Evolutionary conservation across 202 grass and related monocot genomes (phyloP).

Genomic region (Digitaria exilis): DNA sequence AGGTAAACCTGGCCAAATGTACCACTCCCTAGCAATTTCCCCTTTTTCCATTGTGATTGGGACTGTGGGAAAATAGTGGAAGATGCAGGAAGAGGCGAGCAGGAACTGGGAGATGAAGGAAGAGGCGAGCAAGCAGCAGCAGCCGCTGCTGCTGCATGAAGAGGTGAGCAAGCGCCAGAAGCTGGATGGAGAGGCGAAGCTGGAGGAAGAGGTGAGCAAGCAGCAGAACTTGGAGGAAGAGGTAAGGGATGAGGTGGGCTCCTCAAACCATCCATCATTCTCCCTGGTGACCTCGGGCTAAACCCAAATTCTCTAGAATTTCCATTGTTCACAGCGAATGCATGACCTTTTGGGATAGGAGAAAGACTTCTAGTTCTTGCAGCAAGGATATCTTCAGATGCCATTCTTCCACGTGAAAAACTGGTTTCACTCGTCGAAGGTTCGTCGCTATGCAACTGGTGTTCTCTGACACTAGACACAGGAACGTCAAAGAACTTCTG

Average conservation of each 20-base stretch:
- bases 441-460: conserved; percentile 45
- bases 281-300: conserved; percentile 49
- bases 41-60: conserved; percentile 82
- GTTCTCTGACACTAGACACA: conserved; percentile 50
- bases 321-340: conserved; percentile 47
- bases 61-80: conserved; percentile 32
- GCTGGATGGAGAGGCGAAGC: conserved; percentile 8
- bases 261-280: conserved; percentile 52
- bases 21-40: conserved; percentile 90
- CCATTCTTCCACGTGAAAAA: conserved; percentile 46
- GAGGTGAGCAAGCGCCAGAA: conserved; percentile 9
- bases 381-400: conserved; percentile 59
- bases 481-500: conserved; percentile 52
- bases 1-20: conserved; percentile 98
- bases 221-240: conserved; percentile 63
- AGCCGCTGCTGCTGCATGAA: not conserved
- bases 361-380: conserved; percentile 54
- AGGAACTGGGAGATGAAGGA: conserved; percentile 32
- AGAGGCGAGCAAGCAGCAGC: conserved; percentile 51
- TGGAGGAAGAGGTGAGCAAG: conserved; percentile 48
- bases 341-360: conserved; percentile 49
- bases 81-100: conserved; percentile 43
- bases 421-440: conserved; percentile 50
- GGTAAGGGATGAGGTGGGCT: conserved; percentile 76
- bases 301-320: conserved; percentile 60